These are phyloP conservation scores for Rubroshorea leprosula DNA, from an alignment of 345 rosid genomes.

Conservation along the genomic window DNA sequence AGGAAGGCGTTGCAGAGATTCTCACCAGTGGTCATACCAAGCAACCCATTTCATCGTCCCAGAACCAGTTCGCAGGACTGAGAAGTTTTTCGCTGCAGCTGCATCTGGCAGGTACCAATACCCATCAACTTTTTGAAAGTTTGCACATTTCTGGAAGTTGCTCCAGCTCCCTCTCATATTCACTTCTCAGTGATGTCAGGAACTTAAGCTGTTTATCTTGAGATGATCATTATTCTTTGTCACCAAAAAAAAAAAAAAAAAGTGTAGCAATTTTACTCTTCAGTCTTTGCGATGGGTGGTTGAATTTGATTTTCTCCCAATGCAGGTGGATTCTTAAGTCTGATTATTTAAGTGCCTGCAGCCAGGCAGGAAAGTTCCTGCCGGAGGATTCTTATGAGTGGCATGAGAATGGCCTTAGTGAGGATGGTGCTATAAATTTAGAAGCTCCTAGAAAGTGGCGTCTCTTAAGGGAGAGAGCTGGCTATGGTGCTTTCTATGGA, in stretches of 20 bases:
- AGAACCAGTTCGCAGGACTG: conserved; percentile 76
- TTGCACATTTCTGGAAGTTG: too few species aligned
- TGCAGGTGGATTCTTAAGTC: conserved; percentile 94
- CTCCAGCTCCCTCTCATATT: too few species aligned
- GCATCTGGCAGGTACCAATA: conserved; percentile 49
- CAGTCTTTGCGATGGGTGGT: not conserved
- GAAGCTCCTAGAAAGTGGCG: conserved; percentile 95
- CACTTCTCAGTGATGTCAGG: too few species aligned
- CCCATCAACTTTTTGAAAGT: conserved; percentile 4
- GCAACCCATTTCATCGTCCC: conserved; percentile 85
- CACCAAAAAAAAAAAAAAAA: too few species aligned
- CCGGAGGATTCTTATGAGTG: conserved; percentile 83
- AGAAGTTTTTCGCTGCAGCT: conserved; percentile 63
- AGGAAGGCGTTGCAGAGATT: conserved; percentile 77
- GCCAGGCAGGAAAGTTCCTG: conserved; percentile 66
- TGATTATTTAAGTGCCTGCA: conserved; percentile 67
- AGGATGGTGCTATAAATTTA: conserved; percentile 75
- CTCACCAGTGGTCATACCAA: conserved; percentile 96
- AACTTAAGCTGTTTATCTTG: too few species aligned
- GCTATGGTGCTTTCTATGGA: conserved; percentile 87
- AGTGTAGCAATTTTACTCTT: not conserved
- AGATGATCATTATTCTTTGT: too few species aligned
- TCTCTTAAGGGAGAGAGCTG: conserved; percentile 65
- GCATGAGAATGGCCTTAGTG: conserved; percentile 65
- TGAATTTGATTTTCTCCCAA: conserved; percentile 11